Base-by-base conservation (phyloP, 148 eudicot genomes). In the Selenicereus undatus region DNA sequence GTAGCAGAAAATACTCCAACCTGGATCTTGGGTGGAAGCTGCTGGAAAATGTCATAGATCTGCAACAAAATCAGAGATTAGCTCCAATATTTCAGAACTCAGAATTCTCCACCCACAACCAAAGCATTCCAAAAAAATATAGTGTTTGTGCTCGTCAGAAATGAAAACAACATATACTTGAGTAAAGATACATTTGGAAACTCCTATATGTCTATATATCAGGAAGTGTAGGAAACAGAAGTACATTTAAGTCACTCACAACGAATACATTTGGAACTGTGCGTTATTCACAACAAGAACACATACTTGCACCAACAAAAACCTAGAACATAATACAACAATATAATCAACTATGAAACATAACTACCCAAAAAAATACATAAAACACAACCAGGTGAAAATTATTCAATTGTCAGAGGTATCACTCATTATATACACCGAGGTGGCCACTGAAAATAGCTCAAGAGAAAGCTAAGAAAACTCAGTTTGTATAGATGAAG, bases 1-100 rank as follows among this genome's bases (percentile, higher is more conserved):
- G 93, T 92, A 39, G 95, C 95, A 27, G 95, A 92, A 80, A 92
- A 92, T 9, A 92, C 93, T 29, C 95, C 95, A 54, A 92, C 93
- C 78, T 92, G 95, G 71, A 90, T 88, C 84, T 90, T 90, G 6
- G 93, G 91, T 6, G 95, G 95, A 69, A 92, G 86, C 76, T 85
- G 81, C 89, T 89, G 90, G 84, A 90, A 90, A 35, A 90, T 90
- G 81, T 91, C 92, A 72, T 91, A 90, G 81, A 91, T 91, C 94
- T 91, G 88, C 76, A 81, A 27, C 17, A 50, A 74, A 74, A 71
- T 17, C n/a, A 27, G 29, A 50, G 29, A 42, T 74, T 56, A 74
- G 75, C 14, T 29, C 43, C 71, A 39, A 39, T 7, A 54, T 14
- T 30, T 20, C 71, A 71, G 17, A 71, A 21, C 50, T 20, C 45